phyloP scores from a whole-genome alignment of 2,329 filamentous ascomycete genomes.

The Huntiella moniliformis region DNA sequence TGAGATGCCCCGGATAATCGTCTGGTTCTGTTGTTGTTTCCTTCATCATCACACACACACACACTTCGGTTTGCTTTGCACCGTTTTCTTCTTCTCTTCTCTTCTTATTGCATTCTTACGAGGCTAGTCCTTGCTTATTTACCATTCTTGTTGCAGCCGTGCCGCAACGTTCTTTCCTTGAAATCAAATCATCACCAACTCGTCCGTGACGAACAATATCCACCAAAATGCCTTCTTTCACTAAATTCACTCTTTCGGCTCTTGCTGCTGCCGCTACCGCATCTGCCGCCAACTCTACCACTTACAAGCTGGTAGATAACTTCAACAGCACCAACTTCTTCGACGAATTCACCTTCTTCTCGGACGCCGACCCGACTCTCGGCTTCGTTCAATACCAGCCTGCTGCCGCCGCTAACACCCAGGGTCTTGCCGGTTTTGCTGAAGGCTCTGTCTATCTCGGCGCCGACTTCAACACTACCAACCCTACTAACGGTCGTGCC shows the following conservation, averaged over 20 bases:
- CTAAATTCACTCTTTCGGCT: conserved; percentile 3
- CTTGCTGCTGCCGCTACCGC: neutral
- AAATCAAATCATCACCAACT: neutral
- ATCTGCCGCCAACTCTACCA: neutral
- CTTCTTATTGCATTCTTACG: neutral
- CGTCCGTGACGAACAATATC: neutral
- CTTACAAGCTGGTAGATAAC: conserved; percentile 28
- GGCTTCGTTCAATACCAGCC: conserved; percentile 57
- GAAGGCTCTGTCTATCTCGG: conserved; percentile 46
- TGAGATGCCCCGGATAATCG: neutral
- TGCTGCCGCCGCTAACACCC: conserved; percentile 34
- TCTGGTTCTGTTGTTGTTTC: neutral
- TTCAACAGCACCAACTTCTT: conserved; percentile 39
- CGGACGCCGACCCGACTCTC: conserved; percentile 45
- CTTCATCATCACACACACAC: neutral
- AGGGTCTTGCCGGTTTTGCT: conserved; percentile 37
- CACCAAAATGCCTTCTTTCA: conserved; percentile 7
- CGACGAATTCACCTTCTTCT: conserved; percentile 36
- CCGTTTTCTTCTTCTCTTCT: neutral
- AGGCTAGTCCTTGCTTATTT: neutral
- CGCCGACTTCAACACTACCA: conserved; percentile 41
- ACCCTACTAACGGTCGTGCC: conserved; percentile 39
- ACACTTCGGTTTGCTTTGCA: conserved; percentile 1
- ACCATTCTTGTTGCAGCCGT: conserved; percentile 1
- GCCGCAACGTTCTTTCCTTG: neutral